These are phyloP conservation scores for Suillus discolor DNA, from an alignment of 768 basidiomycete species.

Conservation along the genomic window DNA sequence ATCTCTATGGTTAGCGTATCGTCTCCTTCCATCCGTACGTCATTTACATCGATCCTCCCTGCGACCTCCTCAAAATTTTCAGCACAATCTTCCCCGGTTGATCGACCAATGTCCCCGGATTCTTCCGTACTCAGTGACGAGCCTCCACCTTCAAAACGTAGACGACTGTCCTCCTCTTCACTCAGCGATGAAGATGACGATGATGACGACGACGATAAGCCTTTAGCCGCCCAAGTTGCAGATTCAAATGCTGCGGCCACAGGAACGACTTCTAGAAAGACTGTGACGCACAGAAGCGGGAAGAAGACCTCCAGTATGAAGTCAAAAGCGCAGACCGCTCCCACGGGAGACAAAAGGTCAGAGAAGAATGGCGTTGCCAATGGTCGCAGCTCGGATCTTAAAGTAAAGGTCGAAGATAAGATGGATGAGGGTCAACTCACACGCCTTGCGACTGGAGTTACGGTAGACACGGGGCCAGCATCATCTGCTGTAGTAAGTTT, in stretches of 20 bases:
- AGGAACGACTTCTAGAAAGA: slow-evolving; percentile 34
- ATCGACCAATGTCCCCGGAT: slow-evolving; percentile 21
- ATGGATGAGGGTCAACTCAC: slow-evolving; percentile 78
- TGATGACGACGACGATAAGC: slow-evolving; percentile 54
- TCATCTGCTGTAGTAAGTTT: slow-evolving; percentile 49
- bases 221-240: slow-evolving; percentile 52
- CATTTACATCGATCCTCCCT: background rate
- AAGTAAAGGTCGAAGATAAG: slow-evolving; percentile 75
- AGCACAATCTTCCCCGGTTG: slow-evolving; percentile 26
- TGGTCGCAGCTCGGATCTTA: slow-evolving; percentile 50
- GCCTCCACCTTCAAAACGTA: slow-evolving; percentile 53
- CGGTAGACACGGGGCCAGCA: slow-evolving; percentile 63
- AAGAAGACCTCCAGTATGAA: slow-evolving; percentile 62
- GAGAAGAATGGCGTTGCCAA: slow-evolving; percentile 43
- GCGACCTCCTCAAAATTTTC: slow-evolving; percentile 17
- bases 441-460: slow-evolving; percentile 78
- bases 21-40: slow-evolving; percentile 56
- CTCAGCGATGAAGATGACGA: slow-evolving; percentile 50
- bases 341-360: slow-evolving; percentile 42
- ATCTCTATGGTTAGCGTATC: slow-evolving; percentile 52
- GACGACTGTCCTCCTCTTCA: slow-evolving; percentile 58
- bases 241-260: slow-evolving; percentile 25
- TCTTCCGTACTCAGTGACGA: slow-evolving; percentile 51
- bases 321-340: slow-evolving; percentile 60
- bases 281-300: slow-evolving; percentile 44